These are phyloP conservation scores for Raddia distichophylla DNA, from an alignment of 176 grass and related monocot species.

Conservation along the genomic window DNA sequence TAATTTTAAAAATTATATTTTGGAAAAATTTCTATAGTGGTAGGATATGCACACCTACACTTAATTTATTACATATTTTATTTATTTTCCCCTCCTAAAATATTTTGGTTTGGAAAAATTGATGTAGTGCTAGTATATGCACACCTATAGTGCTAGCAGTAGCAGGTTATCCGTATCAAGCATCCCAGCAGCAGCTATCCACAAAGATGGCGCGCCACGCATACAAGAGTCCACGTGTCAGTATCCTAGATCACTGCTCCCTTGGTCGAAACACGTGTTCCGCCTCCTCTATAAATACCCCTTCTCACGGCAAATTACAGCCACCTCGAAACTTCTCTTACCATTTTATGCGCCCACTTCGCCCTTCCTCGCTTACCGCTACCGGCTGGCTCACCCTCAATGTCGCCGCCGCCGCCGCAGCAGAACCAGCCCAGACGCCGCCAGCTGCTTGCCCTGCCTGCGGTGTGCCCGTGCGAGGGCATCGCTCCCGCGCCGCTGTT, in stretches of 20 bases:
- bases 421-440: conserved; percentile 26
- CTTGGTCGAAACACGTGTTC: conserved; percentile 39
- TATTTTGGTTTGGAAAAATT: too few species aligned
- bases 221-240: conserved; percentile 15
- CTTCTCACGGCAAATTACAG: not conserved
- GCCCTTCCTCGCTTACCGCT: not conserved
- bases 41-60: too few species aligned
- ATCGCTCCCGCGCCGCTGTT: conserved; percentile 61
- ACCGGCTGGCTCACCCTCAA: not conserved
- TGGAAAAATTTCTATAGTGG: too few species aligned
- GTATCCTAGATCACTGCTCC: not conserved
- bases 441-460: conserved; percentile 45
- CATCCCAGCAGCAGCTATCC: not conserved
- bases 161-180: too few species aligned
- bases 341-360: conserved; percentile 24
- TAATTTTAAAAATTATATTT: too few species aligned
- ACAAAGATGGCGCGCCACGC: conserved; percentile 44
- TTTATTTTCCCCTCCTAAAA: too few species aligned
- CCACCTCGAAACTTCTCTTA: not conserved
- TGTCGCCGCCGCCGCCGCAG: conserved; percentile 20
- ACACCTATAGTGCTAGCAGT: too few species aligned
- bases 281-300: conserved; percentile 29
- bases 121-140: too few species aligned
- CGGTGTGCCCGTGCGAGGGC: conserved; percentile 62
- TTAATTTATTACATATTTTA: too few species aligned